Base-by-base conservation (phyloP, 139 green algal species). In the Tetraselmis chui region DNA sequence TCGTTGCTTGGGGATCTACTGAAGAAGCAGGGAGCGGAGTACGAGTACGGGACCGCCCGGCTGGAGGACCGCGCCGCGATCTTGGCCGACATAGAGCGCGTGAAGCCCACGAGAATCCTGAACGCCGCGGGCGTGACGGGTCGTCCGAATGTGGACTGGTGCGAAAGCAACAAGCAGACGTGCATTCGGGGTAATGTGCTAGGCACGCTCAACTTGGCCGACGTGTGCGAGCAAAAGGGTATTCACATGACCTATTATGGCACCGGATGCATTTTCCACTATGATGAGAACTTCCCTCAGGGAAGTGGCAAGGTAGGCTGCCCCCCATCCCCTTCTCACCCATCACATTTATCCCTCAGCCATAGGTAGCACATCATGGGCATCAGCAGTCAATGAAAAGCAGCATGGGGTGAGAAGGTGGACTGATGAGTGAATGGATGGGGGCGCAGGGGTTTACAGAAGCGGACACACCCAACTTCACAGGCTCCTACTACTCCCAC, bases 241-340 rank as follows among this genome's bases (percentile, higher is more conserved):
- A 89, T 99, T 31, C 94, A 98, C 88, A 91, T 99, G 93, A 98
- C 94, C 1, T 96, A 97, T 85, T 99, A 96, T 80, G 96, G 91
- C 81, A 99, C 96, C 23, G 95, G 96, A 76, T 99, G 96, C 90
- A 99, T 99, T 87, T 99, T 98, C 85, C 92, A 98, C 83, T 99
- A 99, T 79, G 96, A 99, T 81, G 87, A 92, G 28, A 83, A 97
- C 59, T 93, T 94, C 83, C 87, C 91, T 0, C 79, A 93, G 32
- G 87, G 89, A 77, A 92, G 80, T 67, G 93, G 92, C 85, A 93
- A 92, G 81, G 45, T 67, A 18, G 18, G 45, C 18, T 5, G 86
- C 75, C 2, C 76, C 45, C n/a, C n/a, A n/a, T n/a, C n/a, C n/a
- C n/a, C n/a, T n/a, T n/a, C n/a, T n/a, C n/a, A n/a, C n/a, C n/a